Percentiles rank a stretch among this genome's conserved stretches.
These are phyloP conservation scores for Geranium rotundifolium DNA, from an alignment of 345 rosid species.

Conservation along the genomic window DNA sequence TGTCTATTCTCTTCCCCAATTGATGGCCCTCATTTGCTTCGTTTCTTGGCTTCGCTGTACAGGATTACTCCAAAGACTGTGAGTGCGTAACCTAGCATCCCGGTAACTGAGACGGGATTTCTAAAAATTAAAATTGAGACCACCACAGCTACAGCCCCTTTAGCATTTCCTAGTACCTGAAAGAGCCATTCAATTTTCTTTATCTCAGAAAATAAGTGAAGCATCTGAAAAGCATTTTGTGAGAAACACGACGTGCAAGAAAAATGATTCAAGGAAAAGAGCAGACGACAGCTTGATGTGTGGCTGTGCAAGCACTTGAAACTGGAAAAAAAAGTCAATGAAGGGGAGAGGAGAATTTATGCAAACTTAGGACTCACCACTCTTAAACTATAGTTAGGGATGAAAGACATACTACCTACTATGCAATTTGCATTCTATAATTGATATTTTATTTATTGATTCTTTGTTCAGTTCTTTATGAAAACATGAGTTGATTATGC, in stretches of 20 bases:
- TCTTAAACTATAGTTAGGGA: no score
- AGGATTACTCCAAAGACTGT: slow-evolving; percentile 88
- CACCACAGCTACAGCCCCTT: slow-evolving; percentile 98
- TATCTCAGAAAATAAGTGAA: not conserved
- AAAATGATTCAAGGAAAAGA: no score
- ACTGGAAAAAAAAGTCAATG: no score
- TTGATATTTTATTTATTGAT: no score
- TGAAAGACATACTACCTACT: no score
- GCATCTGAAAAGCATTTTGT: not conserved
- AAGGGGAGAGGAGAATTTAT: no score
- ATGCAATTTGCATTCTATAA: no score
- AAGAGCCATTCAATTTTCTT: slow-evolving; percentile 9
- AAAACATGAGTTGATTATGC: no score
- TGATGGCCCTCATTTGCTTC: slow-evolving; percentile 39
- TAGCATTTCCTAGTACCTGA: slow-evolving; percentile 97
- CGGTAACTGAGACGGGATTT: slow-evolving; percentile 91
- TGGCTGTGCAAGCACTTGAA: not conserved
- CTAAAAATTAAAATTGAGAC: slow-evolving; percentile 88
- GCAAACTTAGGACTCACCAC: no score
- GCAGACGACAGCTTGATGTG: not conserved
- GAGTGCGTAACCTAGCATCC: slow-evolving; percentile 92
- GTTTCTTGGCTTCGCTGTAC: slow-evolving; percentile 95
- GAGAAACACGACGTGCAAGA: not conserved
- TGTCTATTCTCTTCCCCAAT: no score
- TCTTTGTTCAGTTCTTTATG: no score